Conservation (phyloP, 257 asterid genomes). For the Solanum raphanifolium region DNA sequence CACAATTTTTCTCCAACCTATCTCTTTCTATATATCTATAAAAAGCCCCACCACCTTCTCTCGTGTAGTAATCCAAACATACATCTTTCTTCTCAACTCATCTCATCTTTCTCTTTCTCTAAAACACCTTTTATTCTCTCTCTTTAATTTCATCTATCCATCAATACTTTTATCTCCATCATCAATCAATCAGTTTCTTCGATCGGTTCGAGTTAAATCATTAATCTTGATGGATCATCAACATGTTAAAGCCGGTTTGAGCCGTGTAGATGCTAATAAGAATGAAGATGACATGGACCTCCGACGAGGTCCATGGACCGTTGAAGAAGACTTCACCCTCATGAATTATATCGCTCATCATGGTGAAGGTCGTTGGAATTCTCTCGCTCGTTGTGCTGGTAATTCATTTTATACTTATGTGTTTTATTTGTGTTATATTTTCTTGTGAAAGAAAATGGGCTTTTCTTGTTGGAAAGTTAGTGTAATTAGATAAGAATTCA, state of each 20-base stretch:
- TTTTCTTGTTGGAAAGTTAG: neutral
- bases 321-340: conserved; percentile 68
- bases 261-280: neutral
- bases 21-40: conserved; percentile 3
- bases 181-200: neutral
- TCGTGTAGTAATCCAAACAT: neutral
- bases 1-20: neutral
- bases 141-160: neutral
- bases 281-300: conserved; percentile 39
- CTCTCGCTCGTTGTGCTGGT: conserved; percentile 78
- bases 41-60: conserved; percentile 12
- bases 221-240: conserved; percentile 21
- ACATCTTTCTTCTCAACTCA: neutral
- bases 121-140: neutral
- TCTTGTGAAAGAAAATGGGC: neutral
- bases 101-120: conserved; percentile 1
- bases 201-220: neutral
- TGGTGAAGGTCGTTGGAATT: conserved; percentile 93
- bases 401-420: neutral
- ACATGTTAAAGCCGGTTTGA: neutral
- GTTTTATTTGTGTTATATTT: neutral
- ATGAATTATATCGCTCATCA: conserved; percentile 65
- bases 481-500: neutral
- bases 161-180: neutral
- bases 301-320: neutral